A percentile compares a stretch with the other conserved stretches of the same genome.
Evolutionary conservation across 106 monocot genomes (phyloP).

Genomic region (Posidonia australis): DNA sequence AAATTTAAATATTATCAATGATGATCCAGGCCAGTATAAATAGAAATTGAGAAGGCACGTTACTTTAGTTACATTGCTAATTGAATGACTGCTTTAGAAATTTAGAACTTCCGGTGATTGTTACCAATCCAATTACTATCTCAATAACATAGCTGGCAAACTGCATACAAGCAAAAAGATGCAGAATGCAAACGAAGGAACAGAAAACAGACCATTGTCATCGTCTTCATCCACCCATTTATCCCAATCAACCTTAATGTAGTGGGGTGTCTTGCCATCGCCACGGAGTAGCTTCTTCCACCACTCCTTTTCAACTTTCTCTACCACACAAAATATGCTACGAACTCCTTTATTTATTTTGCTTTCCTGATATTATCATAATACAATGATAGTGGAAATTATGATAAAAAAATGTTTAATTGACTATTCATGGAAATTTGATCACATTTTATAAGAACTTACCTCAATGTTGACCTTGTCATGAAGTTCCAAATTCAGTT

Average conservation of each 20-base stretch:
- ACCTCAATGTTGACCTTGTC: slow-evolving; percentile 6
- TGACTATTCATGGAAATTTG: neutral
- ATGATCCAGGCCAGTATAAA: no score
- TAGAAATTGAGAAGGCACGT: no score
- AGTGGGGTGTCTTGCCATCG: slow-evolving; percentile 69
- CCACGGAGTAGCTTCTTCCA: slow-evolving; percentile 74
- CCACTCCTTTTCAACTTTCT: slow-evolving; percentile 69
- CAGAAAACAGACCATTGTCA: slow-evolving; percentile 19
- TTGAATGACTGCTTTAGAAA: no score
- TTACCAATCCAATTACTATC: no score
- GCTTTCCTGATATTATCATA: slow-evolving; percentile 35
- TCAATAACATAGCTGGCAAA: no score
- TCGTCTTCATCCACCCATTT: slow-evolving; percentile 92
- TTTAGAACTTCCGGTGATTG: no score
- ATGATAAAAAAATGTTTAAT: neutral
- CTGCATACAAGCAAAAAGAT: neutral
- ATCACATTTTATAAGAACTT: neutral
- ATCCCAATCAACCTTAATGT: slow-evolving; percentile 89
- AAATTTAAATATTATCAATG: no score
- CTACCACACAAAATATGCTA: slow-evolving; percentile 61
- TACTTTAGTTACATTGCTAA: no score
- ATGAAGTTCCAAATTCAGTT: slow-evolving; percentile 3
- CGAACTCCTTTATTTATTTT: slow-evolving; percentile 76
- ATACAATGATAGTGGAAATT: neutral
- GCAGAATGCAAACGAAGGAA: neutral